A percentile compares a stretch with the other conserved stretches of the same genome.
phyloP scores from a whole-genome alignment of 176 grass and related monocot species.

The Chrysopogon serrulatus region DNA sequence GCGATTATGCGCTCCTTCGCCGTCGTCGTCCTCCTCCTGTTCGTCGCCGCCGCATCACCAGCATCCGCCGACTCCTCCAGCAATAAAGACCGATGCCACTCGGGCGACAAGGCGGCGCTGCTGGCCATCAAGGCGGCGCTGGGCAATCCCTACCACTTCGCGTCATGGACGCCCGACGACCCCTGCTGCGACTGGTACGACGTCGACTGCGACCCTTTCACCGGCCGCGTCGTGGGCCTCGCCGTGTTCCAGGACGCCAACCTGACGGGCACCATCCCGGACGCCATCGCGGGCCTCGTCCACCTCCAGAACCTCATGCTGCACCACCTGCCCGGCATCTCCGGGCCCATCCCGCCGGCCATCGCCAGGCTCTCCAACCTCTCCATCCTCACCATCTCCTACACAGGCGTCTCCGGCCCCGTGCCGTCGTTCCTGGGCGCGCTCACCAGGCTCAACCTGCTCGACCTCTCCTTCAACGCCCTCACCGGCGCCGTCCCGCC shows the following conservation, averaged over 20 bases:
- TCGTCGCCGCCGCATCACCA: background rate
- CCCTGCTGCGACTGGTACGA: constrained; percentile 67
- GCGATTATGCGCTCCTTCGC: background rate
- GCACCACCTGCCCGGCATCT: constrained; percentile 47
- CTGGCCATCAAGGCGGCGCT: constrained; percentile 47
- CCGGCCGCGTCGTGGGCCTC: constrained; percentile 46
- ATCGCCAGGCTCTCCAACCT: constrained; percentile 40
- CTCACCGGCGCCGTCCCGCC: constrained; percentile 46
- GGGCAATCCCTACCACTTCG: constrained; percentile 47
- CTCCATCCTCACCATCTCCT: constrained; percentile 43
- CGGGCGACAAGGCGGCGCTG: constrained; percentile 37
- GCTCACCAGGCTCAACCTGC: constrained; percentile 24
- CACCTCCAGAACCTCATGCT: constrained; percentile 34
- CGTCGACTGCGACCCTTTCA: constrained; percentile 39
- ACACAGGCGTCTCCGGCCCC: constrained; percentile 43
- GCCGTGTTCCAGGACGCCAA: constrained; percentile 43
- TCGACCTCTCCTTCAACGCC: constrained; percentile 67
- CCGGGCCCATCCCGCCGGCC: constrained; percentile 37
- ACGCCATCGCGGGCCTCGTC: constrained; percentile 45
- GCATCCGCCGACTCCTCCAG: background rate
- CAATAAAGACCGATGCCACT: constrained; percentile 27
- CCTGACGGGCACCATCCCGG: constrained; percentile 39
- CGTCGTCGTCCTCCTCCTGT: background rate
- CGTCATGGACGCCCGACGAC: constrained; percentile 36
- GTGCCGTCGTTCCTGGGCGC: constrained; percentile 38